Evolutionary conservation across 805 yeast genomes (phyloP), one percentile per base, ranked within the genome.

Genomic region (Starmerella roubikii): DNA sequence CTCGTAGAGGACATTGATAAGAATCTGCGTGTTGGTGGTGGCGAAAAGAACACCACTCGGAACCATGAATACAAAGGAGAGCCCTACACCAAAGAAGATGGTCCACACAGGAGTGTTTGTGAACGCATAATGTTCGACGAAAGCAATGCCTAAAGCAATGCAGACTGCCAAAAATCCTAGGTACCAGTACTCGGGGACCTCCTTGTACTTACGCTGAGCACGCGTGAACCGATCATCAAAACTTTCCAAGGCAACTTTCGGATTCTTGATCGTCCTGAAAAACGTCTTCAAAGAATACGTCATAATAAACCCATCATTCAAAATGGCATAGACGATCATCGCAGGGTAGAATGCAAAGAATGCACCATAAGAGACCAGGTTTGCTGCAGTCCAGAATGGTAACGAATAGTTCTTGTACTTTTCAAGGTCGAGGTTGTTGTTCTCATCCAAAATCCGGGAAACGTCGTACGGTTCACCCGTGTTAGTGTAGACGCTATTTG

Each of bases 331-430:
- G 0, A 68, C 53, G 17, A 75, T 7, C 3, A 28, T 16, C 36
- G 23, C 10, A 5, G 36, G 36, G 47, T 71, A 72, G 29, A 69
- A 53, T 25, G 68, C 67, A 52, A 72, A 72, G 49, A 61, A 66
- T 1, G 74, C 68, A 21, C 79, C 78, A 50, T 74, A 74, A 17
- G 64, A 49, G 9, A 75, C 71, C 41, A 75, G 56, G 52, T 71
- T 71, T 2, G 74, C 78, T n/a, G 81, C 80, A 19, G 71, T 53
- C 50, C 72, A 74, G 53, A 66, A 76, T 10, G 82, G 82, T 7
- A 79, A 76, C 1, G 80, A 77, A 44, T 72, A 68, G 16, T 54
- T 42, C 40, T 63, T 58, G 52, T 74, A 74, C 49, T 67, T 68
- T 2, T 47, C 54, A 21, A 54, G 44, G 49, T 74, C 76, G 30